phyloP scores from a whole-genome alignment of 78 protist species.

The Dictyostelium intermedium region DNA sequence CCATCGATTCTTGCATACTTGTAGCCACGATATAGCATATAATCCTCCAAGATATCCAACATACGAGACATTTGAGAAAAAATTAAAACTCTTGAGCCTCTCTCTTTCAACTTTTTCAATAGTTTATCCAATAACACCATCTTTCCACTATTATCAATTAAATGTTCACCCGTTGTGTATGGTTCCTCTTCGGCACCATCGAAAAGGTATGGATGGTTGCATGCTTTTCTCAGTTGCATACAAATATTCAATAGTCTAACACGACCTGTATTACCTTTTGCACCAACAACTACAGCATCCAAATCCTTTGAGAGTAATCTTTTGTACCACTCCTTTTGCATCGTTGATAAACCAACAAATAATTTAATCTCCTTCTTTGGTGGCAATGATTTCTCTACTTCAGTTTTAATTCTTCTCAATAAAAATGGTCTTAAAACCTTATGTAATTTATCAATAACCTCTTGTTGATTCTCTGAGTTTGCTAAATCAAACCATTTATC shows the following conservation, averaged over 20 bases:
- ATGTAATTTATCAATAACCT: constrained; percentile 88
- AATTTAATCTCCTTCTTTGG: constrained; percentile 96
- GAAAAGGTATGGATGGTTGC: constrained; percentile 99
- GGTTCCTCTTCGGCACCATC: constrained; percentile 93
- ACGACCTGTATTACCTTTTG: constrained; percentile 43
- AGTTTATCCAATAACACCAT: constrained; percentile 95
- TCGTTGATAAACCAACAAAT: constrained; percentile 81
- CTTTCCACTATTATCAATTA: constrained; percentile 90
- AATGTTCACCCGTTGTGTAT: constrained; percentile 61
- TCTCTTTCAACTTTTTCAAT: constrained; percentile 70
- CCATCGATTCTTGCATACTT: constrained; percentile 98
- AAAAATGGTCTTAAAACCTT: constrained; percentile 83
- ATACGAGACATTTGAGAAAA: constrained; percentile 97
- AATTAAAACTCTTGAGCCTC: constrained; percentile 89
- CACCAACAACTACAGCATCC: constrained; percentile 66
- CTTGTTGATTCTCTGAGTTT: constrained; percentile 61
- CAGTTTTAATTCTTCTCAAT: constrained; percentile 96
- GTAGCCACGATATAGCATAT: constrained; percentile 79
- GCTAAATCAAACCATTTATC: constrained; percentile 93
- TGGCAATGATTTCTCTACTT: constrained; percentile 95
- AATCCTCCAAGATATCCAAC: constrained; percentile 98
- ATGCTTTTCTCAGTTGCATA: constrained; percentile 95
- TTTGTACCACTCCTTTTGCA: constrained; percentile 91
- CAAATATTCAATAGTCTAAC: constrained; percentile 91
- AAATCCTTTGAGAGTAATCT: constrained; percentile 53